A percentile compares a stretch with the other conserved stretches of the same genome.
These are phyloP conservation scores for Cochlearia excelsa DNA, from an alignment of 345 rosid species.

Conservation along the genomic window DNA sequence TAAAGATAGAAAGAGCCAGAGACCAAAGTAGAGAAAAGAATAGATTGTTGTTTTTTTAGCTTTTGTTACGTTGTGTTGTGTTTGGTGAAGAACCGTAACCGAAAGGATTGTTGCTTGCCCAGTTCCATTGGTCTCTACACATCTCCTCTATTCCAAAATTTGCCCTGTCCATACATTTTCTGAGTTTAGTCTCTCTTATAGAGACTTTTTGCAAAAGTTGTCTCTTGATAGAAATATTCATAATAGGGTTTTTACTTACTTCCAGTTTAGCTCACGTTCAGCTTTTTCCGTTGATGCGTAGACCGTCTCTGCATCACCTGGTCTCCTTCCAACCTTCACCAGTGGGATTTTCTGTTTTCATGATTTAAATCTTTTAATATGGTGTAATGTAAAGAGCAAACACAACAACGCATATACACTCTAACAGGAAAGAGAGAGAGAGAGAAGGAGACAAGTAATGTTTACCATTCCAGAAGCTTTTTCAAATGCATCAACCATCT, in stretches of 20 bases:
- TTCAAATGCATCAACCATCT: constrained; percentile 94
- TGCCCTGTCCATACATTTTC: constrained; percentile 52
- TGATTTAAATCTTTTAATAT: background rate
- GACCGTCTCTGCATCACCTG: constrained; percentile 86
- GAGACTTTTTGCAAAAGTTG: background rate
- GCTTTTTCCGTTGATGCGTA: constrained; percentile 91
- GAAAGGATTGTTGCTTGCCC: constrained; percentile 94
- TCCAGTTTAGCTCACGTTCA: constrained; percentile 80
- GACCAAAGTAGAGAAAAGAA: constrained; percentile 13
- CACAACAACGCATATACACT: background rate
- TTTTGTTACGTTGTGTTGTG: constrained; percentile 16
- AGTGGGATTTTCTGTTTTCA: constrained; percentile 70
- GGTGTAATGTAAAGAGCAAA: constrained; percentile 6
- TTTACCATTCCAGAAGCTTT: constrained; percentile 90
- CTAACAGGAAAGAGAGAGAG: background rate
- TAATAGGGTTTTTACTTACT: constrained; percentile 48
- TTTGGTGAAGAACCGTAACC: constrained; percentile 60
- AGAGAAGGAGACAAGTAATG: constrained; percentile 4
- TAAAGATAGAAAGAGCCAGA: constrained; percentile 3
- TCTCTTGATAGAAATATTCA: background rate
- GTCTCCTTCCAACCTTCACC: constrained; percentile 65
- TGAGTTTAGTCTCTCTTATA: constrained; percentile 8
- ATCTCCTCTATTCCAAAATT: constrained; percentile 79
- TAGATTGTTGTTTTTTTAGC: constrained; percentile 18
- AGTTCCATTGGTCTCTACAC: constrained; percentile 96